Conservation (phyloP, 768 basidiomycete species). For the Phaeolepiota aurea region DNA sequence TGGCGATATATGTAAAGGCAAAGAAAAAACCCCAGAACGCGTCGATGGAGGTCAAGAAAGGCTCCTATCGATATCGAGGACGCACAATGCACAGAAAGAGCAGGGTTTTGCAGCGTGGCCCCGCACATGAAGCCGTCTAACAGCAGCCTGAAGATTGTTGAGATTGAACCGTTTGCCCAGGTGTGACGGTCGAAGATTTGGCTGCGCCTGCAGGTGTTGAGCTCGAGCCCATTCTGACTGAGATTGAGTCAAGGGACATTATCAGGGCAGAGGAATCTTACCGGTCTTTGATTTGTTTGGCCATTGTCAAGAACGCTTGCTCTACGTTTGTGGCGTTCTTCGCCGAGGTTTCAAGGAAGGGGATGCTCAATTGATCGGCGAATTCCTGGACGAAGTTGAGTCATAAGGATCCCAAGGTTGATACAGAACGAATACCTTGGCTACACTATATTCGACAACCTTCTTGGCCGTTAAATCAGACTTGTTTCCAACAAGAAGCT, state of each 20-base stretch:
- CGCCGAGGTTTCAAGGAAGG: conserved; percentile 98
- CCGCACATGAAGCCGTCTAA: conserved; percentile 29
- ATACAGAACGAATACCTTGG: conserved; percentile 47
- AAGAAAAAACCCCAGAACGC: background rate
- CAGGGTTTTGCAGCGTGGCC: too few species aligned
- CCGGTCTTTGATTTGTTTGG: conserved; percentile 94
- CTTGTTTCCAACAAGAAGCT: conserved; percentile 97
- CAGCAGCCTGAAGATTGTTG: conserved; percentile 73
- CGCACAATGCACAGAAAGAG: background rate
- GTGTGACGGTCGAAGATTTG: conserved; percentile 79
- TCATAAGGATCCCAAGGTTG: background rate
- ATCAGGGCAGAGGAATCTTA: conserved; percentile 18
- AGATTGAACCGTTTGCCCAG: conserved; percentile 77
- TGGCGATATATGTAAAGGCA: conserved; percentile 23
- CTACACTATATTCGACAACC: conserved; percentile 83
- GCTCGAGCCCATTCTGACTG: conserved; percentile 73
- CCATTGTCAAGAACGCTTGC: conserved; percentile 98
- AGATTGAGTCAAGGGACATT: background rate
- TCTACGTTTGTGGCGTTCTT: conserved; percentile 99
- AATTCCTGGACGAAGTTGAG: conserved; percentile 55
- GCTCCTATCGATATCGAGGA: background rate
- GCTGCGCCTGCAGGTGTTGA: conserved; percentile 65
- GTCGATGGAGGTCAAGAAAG: background rate
- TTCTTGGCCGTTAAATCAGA: conserved; percentile 97
- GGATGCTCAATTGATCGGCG: conserved; percentile 87